Evolutionary conservation across 2,329 filamentous ascomycete genomes (phyloP), one percentile per base, ranked within the genome.

Genomic region (Aspergillus melleus): DNA sequence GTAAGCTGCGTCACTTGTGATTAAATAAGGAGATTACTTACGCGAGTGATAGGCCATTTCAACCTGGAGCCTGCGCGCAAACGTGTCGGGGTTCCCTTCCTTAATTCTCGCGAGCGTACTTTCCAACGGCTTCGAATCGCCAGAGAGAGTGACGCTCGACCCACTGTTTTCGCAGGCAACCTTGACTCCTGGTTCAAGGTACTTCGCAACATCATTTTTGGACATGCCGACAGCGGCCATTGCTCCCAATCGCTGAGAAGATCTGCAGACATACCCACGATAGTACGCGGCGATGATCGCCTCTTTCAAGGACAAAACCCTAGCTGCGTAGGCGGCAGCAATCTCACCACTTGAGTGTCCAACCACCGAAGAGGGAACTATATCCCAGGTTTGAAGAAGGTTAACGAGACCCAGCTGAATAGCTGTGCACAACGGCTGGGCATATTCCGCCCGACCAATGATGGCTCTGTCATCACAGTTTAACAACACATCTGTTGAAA

Each of bases 331-430:
- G 14, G 69, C 70, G 4, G 68, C 70, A 2, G 65, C 70, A 60
- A 16, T 46, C 55, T 73, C 70, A 16, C 70, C 70, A 22, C 66
- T 69, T 1, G 70, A 72, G 47, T 72, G 70, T 19, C 70, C 70
- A 39, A 70, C 60, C 9, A 68, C 66, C 16, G 63, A 57, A 8
- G 53, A 50, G 1, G 69, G 68, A 3, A 24, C 47, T 20, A 73
- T 51, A 6, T 51, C 61, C 62, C 64, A 68, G 44, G 55, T 60
- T 4, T 47, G 22, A 6, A 72, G 42, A 10, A 68, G 52, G 36
- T 69, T 63, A 14, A 70, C 66, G 20, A 72, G 49, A 3, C 64
- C 70, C 30, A 73, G 59, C 46, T 73, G 69, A 8, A 73, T 30
- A 69, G 69, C n/a, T 69, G 62, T 16, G 55, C 64, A 58, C 46